Conservation (phyloP, 768 basidiomycete genomes). For the Lactarius evosmus region DNA sequence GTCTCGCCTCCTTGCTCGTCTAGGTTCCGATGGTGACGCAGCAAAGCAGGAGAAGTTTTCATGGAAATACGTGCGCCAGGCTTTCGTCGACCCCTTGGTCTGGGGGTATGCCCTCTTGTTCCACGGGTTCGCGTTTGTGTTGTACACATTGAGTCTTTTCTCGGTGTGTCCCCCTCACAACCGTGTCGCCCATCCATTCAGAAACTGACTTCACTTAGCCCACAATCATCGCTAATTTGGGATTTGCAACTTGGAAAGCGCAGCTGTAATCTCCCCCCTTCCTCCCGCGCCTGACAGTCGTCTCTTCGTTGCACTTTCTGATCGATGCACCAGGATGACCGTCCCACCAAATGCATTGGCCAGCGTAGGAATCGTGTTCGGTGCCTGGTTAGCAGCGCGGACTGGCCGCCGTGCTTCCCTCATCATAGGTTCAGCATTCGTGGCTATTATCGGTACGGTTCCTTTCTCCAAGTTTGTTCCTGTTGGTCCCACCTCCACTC, state of each 20-base stretch:
- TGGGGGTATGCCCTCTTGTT: conserved; percentile 61
- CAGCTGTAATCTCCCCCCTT: conserved; percentile 44
- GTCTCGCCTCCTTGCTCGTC: conserved; percentile 45
- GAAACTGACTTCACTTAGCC: conserved; percentile 37
- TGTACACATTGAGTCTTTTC: conserved; percentile 58
- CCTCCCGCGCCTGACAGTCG: background rate
- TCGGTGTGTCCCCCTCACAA: conserved; percentile 37
- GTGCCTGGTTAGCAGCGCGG: conserved; percentile 51
- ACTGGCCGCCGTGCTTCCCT: conserved; percentile 47
- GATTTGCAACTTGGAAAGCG: conserved; percentile 58
- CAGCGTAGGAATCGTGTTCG: conserved; percentile 46
- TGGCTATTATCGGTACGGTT: conserved; percentile 53
- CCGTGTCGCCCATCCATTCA: background rate
- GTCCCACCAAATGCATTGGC: conserved; percentile 58
- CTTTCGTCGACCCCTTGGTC: conserved; percentile 54
- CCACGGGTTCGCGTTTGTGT: conserved; percentile 58
- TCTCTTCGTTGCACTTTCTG: background rate
- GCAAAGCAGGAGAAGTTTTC: conserved; percentile 51
- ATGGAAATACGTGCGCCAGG: conserved; percentile 56
- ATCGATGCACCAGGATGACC: conserved; percentile 42
- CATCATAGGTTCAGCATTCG: conserved; percentile 47
- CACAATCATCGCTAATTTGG: conserved; percentile 55
- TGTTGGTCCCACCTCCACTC: background rate
- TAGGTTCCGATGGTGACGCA: conserved; percentile 54
- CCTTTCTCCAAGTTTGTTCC: too few relatives aligned